Percentiles rank a stretch among this genome's conserved stretches.
Conservation (phyloP, 2,329 filamentous ascomycete species). For the Penicillium sp. region DNA sequence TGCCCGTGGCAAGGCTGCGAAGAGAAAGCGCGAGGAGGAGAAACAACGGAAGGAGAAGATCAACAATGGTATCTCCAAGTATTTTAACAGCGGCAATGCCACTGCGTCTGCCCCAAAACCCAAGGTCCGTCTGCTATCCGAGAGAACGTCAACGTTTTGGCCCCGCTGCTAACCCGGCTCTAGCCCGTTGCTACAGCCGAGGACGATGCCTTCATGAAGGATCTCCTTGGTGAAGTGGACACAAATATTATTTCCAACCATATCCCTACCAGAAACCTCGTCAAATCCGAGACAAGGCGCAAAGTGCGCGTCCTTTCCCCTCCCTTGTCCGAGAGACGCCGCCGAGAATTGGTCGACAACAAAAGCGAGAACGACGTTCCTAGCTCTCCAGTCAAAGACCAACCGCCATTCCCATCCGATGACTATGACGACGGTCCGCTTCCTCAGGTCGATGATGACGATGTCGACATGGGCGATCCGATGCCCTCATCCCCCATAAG, state of each 20-base stretch:
- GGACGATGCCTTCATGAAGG: slow-evolving; percentile 83
- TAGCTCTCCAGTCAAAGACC: slow-evolving; percentile 46
- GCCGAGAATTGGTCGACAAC: slow-evolving; percentile 55
- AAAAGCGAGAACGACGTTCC: slow-evolving; percentile 48
- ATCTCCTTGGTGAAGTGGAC: slow-evolving; percentile 85
- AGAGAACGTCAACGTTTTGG: background rate
- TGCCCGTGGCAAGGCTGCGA: slow-evolving; percentile 64
- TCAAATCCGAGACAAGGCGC: slow-evolving; percentile 74
- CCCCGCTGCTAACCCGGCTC: background rate
- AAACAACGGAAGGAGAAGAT: slow-evolving; percentile 82
- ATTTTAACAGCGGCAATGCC: slow-evolving; percentile 76
- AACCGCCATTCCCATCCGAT: slow-evolving; percentile 44
- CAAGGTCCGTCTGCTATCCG: slow-evolving; percentile 65
- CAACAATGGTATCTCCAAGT: slow-evolving; percentile 90
- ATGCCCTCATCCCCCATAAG: slow-evolving; percentile 83
- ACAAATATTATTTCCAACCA: slow-evolving; percentile 66
- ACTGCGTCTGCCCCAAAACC: slow-evolving; percentile 66
- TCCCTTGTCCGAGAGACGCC: slow-evolving; percentile 58
- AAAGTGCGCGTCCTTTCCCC: slow-evolving; percentile 82
- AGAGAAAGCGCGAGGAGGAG: slow-evolving; percentile 85
- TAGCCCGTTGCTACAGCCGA: slow-evolving; percentile 77
- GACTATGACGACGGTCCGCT: slow-evolving; percentile 59
- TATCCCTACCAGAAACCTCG: slow-evolving; percentile 59
- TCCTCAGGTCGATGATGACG: slow-evolving; percentile 67
- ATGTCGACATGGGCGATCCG: slow-evolving; percentile 81